These are phyloP conservation scores for Penicillium daleae DNA, from an alignment of 495 filamentous ascomycete genomes.

Conservation along the genomic window DNA sequence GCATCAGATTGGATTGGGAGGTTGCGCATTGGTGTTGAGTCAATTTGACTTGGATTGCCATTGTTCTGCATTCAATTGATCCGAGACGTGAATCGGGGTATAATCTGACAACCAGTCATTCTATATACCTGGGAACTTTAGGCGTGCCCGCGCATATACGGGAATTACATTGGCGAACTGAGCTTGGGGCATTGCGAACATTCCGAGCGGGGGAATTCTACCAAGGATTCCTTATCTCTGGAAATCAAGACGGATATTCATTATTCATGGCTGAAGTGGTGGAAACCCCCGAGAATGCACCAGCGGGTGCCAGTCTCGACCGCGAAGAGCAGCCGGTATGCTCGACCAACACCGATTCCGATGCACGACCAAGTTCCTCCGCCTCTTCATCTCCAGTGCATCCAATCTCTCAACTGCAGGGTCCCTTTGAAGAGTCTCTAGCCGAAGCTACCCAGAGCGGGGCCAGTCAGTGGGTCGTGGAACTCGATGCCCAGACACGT, in stretches of 20 bases:
- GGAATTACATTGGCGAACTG: no score
- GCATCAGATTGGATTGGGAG: slow-evolving; percentile 19
- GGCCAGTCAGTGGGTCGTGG: slow-evolving; percentile 52
- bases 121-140: background rate
- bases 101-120: background rate
- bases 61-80: background rate
- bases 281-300: slow-evolving; percentile 2
- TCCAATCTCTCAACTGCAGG: slow-evolving; percentile 85
- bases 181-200: no score
- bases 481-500: slow-evolving; percentile 66
- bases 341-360: background rate
- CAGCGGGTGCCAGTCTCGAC: slow-evolving; percentile 7
- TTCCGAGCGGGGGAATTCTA: background rate
- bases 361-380: background rate
- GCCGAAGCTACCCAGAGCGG: slow-evolving; percentile 62
- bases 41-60: slow-evolving; percentile 5
- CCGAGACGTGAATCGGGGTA: background rate
- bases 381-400: slow-evolving; percentile 2
- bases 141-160: no score
- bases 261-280: background rate
- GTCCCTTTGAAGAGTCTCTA: slow-evolving; percentile 92
- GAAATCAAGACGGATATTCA: background rate
- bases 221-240: no score
- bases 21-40: slow-evolving; percentile 2
- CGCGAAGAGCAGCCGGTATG: slow-evolving; percentile 13